These are phyloP conservation scores for Colletotrichum kahawae DNA, from an alignment of 2,329 filamentous ascomycete species.

Conservation along the genomic window DNA sequence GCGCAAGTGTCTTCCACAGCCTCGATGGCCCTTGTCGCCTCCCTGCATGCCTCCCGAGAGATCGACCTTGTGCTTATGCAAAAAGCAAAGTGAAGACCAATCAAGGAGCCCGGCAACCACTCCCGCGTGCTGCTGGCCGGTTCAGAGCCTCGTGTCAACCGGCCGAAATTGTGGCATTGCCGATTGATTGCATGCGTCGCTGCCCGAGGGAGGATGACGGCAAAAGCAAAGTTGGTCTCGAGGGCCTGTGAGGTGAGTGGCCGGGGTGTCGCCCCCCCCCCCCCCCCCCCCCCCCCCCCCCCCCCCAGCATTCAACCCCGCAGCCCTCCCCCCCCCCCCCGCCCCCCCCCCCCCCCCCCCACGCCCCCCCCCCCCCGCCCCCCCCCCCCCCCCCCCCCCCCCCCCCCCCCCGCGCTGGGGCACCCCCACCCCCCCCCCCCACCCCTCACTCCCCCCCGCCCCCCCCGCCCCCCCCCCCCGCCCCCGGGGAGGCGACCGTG, in stretches of 20 bases:
- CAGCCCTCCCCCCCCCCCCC: too few species aligned
- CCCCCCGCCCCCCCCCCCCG: too few species aligned
- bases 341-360: too few species aligned
- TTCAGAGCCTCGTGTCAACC: slow-evolving; percentile 20
- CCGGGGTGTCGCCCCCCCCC: not conserved
- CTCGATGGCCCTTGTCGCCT: slow-evolving; percentile 3
- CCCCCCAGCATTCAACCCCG: too few species aligned
- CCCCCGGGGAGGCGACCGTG: too few species aligned
- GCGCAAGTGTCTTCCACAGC: slow-evolving; percentile 16
- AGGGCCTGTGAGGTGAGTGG: slow-evolving; percentile 8
- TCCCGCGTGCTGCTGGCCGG: slow-evolving; percentile 1
- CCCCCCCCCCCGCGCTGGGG: too few species aligned
- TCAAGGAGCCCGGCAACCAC: not conserved
- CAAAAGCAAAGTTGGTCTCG: slow-evolving; percentile 12
- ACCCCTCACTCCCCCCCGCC: too few species aligned
- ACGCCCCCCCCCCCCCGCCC: too few species aligned
- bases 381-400: too few species aligned
- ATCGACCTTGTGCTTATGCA: slow-evolving; percentile 13
- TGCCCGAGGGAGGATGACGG: slow-evolving; percentile 18
- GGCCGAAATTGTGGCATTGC: slow-evolving; percentile 19
- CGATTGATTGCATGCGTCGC: slow-evolving; percentile 20
- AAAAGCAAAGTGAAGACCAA: slow-evolving; percentile 17
- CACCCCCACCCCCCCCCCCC: too few species aligned
- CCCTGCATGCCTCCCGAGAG: slow-evolving; percentile 20
- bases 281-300: not conserved